Conservation (phyloP, 345 rosid species). For the Ceriops zippeliana region DNA sequence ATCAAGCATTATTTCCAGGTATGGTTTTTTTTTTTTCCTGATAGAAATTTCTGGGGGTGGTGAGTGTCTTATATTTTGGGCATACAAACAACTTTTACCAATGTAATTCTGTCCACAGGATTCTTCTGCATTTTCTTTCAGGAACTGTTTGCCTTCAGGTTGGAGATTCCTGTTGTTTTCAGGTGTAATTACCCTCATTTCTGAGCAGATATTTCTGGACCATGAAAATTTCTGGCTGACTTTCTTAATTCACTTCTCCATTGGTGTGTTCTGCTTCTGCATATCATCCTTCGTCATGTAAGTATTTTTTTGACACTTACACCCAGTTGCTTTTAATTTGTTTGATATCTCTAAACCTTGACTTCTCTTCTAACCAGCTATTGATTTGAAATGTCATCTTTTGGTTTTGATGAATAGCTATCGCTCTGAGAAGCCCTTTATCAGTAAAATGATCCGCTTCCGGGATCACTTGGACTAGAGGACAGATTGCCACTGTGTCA, state of each 20-base stretch:
- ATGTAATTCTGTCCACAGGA: conserved; percentile 35
- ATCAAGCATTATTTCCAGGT: conserved; percentile 80
- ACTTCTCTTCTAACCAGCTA: too few relatives aligned
- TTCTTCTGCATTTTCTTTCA: conserved; percentile 56
- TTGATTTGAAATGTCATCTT: too few relatives aligned
- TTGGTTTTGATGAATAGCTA: conserved; percentile 43
- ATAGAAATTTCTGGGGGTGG: neutral
- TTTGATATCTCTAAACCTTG: too few relatives aligned
- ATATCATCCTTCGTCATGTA: conserved; percentile 49
- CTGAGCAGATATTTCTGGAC: conserved; percentile 29
- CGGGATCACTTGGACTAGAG: conserved; percentile 53
- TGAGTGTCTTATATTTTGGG: conserved; percentile 6
- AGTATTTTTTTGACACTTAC: conserved; percentile 25
- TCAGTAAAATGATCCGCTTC: conserved; percentile 58
- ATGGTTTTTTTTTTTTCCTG: neutral
- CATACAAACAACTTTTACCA: conserved; percentile 1
- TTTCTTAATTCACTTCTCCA: conserved; percentile 23
- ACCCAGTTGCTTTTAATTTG: too few relatives aligned
- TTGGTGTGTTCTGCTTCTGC: conserved; percentile 26
- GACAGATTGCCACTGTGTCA: conserved; percentile 12
- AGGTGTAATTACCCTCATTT: conserved; percentile 43
- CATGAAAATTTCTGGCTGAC: conserved; percentile 28
- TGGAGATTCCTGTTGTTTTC: conserved; percentile 59
- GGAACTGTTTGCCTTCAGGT: conserved; percentile 67
- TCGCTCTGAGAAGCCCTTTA: conserved; percentile 57